phyloP scores from a whole-genome alignment of 1,284 basidiomycete species.

The Prillingera fragicola region DNA sequence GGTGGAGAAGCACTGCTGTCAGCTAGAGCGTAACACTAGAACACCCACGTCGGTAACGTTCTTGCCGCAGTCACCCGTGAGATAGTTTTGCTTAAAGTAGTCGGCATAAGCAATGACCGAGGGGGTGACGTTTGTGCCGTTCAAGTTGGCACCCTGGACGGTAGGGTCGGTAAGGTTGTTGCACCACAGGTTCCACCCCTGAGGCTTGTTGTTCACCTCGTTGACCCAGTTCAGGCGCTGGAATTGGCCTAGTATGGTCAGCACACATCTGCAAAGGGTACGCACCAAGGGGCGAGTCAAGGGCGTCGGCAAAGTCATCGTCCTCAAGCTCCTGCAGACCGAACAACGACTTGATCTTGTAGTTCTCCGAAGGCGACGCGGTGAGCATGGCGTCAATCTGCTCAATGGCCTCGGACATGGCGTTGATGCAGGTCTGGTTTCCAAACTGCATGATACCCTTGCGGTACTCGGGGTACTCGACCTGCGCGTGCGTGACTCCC shows the following conservation, averaged over 20 bases:
- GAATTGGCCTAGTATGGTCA: conserved; percentile 53
- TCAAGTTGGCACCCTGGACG: conserved; percentile 25
- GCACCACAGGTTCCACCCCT: conserved; percentile 55
- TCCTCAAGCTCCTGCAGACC: conserved; percentile 61
- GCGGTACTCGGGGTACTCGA: neutral
- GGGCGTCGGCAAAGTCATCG: conserved; percentile 70
- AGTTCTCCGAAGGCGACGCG: conserved; percentile 50
- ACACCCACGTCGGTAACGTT: conserved; percentile 58
- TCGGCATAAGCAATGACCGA: conserved; percentile 67
- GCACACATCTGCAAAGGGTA: neutral
- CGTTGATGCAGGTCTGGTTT: conserved; percentile 62
- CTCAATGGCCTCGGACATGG: conserved; percentile 61
- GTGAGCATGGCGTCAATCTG: conserved; percentile 60
- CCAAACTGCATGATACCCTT: conserved; percentile 74
- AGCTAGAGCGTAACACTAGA: neutral
- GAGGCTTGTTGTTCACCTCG: too few relatives aligned
- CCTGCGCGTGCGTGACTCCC: conserved; percentile 47
- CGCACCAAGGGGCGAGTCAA: conserved; percentile 17
- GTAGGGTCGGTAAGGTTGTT: conserved; percentile 51
- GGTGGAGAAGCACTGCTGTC: conserved; percentile 67
- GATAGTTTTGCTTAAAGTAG: conserved; percentile 62
- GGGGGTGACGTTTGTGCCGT: conserved; percentile 24
- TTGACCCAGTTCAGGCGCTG: conserved; percentile 66
- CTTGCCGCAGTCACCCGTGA: conserved; percentile 58
- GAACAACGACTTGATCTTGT: conserved; percentile 62